Conservation (phyloP, 129 eudicot genomes). For the Flaveria bidentis region DNA sequence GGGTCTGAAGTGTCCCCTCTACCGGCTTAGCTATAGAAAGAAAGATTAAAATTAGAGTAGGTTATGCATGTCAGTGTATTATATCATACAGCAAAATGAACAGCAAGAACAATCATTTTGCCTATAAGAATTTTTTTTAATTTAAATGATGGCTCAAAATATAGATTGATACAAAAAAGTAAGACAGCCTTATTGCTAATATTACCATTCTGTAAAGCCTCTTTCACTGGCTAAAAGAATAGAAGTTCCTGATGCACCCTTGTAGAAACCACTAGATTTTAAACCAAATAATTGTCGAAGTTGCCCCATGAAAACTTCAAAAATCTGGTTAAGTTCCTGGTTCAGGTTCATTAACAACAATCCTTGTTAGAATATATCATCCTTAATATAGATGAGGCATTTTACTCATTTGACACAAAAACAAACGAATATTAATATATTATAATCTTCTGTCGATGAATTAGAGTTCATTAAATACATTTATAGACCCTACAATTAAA, state of each 20-base stretch:
- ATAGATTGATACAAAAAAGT: conserved; percentile 11
- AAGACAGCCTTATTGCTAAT: conserved; percentile 16
- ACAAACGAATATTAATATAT: not conserved
- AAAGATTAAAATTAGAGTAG: not conserved
- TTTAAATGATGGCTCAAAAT: not conserved
- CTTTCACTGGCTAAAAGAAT: conserved; percentile 66
- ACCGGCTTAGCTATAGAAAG: conserved; percentile 14
- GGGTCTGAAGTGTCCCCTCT: not conserved
- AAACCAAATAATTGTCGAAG: conserved; percentile 92
- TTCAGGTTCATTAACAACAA: conserved; percentile 38
- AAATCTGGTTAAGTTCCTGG: conserved; percentile 67
- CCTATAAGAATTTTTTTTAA: too few species aligned
- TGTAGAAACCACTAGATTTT: conserved; percentile 59
- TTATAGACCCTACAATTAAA: not conserved
- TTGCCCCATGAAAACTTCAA: conserved; percentile 89
- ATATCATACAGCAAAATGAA: conserved; percentile 6
- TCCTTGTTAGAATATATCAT: conserved; percentile 15
- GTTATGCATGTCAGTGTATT: not conserved
- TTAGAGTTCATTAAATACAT: not conserved
- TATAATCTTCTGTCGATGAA: conserved; percentile 4
- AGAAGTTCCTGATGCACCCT: conserved; percentile 58
- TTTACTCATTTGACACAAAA: conserved; percentile 6
- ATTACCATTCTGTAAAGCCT: conserved; percentile 92
- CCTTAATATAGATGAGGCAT: not conserved
- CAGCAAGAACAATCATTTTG: not conserved